These are phyloP conservation scores for Aspergillus campestris DNA, from an alignment of 495 filamentous ascomycete genomes.

Conservation along the genomic window DNA sequence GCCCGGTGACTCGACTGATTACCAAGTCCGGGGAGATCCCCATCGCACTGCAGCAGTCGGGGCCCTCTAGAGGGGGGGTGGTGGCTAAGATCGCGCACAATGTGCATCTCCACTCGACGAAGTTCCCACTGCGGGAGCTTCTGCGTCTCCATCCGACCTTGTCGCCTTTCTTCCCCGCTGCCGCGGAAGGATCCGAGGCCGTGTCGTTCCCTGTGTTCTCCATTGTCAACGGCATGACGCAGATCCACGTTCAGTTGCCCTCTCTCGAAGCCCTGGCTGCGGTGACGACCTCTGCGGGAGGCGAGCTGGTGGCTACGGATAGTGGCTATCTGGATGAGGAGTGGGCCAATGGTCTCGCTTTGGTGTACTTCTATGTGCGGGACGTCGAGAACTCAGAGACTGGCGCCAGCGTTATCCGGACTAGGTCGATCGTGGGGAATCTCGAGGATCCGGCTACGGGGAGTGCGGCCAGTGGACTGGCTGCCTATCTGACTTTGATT, in stretches of 20 bases:
- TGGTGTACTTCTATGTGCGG: conserved; percentile 52
- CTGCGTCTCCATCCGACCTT: conserved; percentile 24
- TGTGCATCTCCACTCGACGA: conserved; percentile 48
- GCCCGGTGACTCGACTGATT: conserved; percentile 31
- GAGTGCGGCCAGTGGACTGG: conserved; percentile 52
- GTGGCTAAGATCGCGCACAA: conserved; percentile 56
- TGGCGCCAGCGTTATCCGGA: conserved; percentile 24
- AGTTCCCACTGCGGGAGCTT: conserved; percentile 20
- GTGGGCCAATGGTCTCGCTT: conserved; percentile 45
- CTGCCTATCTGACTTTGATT: conserved; percentile 47
- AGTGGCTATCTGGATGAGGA: conserved; percentile 45
- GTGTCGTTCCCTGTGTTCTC: conserved; percentile 23
- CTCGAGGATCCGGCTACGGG: conserved; percentile 67
- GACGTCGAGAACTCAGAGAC: conserved; percentile 21
- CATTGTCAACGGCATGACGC: conserved; percentile 56
- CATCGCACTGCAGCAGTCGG: conserved; percentile 22
- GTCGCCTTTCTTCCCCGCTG: conserved; percentile 13
- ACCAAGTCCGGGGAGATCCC: conserved; percentile 58
- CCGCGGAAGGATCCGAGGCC: not conserved
- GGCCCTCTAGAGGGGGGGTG: conserved; percentile 18
- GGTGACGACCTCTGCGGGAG: conserved; percentile 17
- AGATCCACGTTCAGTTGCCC: conserved; percentile 50
- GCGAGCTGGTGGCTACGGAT: conserved; percentile 11
- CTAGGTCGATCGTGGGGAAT: conserved; percentile 44
- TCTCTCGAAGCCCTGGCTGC: conserved; percentile 26